A percentile compares a stretch with the other conserved stretches of the same genome.
Conservation (phyloP, 352 stramenopile genomes). For the Globisporangium cylindrosporum region DNA sequence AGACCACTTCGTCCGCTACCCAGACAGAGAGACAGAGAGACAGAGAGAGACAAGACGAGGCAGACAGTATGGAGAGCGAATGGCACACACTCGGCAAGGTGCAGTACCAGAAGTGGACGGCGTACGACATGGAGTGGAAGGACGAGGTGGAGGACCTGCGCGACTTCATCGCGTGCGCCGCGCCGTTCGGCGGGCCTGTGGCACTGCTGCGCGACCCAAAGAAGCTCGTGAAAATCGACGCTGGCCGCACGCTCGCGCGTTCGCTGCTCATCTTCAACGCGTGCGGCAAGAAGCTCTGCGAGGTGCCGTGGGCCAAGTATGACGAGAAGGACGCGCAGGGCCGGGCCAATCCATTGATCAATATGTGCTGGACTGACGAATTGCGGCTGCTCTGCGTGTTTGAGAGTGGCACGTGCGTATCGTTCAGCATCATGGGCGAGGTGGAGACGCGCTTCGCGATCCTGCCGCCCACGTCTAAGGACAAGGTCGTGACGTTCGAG, state of each 20-base stretch:
- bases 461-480: conserved; percentile 54
- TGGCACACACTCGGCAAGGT: conserved; percentile 85
- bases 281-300: conserved; percentile 54
- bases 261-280: conserved; percentile 76
- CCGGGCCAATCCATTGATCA: conserved; percentile 52
- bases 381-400: conserved; percentile 80
- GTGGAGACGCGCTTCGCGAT: conserved; percentile 73
- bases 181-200: conserved; percentile 67
- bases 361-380: conserved; percentile 82
- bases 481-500: conserved; percentile 79
- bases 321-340: conserved; percentile 53
- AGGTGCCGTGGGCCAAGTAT: conserved; percentile 63
- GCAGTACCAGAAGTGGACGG: conserved; percentile 84
- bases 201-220: conserved; percentile 74
- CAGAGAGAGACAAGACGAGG: background rate
- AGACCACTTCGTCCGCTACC: background rate
- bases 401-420: conserved; percentile 64
- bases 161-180: conserved; percentile 57
- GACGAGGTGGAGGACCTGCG: conserved; percentile 57
- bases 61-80: conserved; percentile 57
- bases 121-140: conserved; percentile 69
- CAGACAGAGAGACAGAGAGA: background rate
- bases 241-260: conserved; percentile 43
- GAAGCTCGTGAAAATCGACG: conserved; percentile 68
- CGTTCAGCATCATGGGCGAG: conserved; percentile 68